Base-by-base conservation (phyloP, 2,329 filamentous ascomycete species). In the Gyromitra esculenta region DNA sequence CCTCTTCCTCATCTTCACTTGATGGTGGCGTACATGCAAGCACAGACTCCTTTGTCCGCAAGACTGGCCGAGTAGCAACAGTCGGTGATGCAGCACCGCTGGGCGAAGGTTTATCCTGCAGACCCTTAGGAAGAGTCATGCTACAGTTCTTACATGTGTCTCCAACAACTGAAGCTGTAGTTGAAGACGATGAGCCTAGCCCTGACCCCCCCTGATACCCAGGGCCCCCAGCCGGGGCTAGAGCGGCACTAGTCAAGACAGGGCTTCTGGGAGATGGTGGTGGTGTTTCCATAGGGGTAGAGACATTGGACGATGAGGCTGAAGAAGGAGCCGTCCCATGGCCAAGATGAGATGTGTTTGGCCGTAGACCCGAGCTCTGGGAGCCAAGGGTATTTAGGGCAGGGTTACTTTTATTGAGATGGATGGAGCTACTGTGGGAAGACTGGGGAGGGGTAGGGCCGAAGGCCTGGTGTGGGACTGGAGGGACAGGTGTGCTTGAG, bases 111-210 rank as follows among this genome's bases (percentile, higher is more conserved):
- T 76, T 79, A 59, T 83, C 82, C 68, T 82, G 82, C 25, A 82
- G 82, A 63, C 85, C 84, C 79, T 85, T 86, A 0, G 90, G 90
- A 6, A 91, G 83, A 0, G 89, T 91, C 80, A 91, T 86, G 74
- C 89, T 89, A 82, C 90, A 91, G 82, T 91, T 91, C 77, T 90
- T 88, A 82, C 90, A 91, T 25, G 89, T 89, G 6, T 87, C 88
- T 67, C 89, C 88, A 74, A 74, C 68, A 37, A 74, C 76, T 11
- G 79, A 76, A 31, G 72, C 65, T 77, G 70, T 73, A 66, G 78
- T 62, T 56, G 77, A 69, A 43, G 79, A 65, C 64, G 78, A 79
- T 77, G 78, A 62, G 39, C 71, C 76, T 56, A 73, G 63, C 11
- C 72, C 78, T 67, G 73, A 56, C 37, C 78, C 60, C 11, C 72